These are phyloP conservation scores for Phaeosphaeria sp. DNA, from an alignment of 2,329 filamentous ascomycete species.

Conservation along the genomic window DNA sequence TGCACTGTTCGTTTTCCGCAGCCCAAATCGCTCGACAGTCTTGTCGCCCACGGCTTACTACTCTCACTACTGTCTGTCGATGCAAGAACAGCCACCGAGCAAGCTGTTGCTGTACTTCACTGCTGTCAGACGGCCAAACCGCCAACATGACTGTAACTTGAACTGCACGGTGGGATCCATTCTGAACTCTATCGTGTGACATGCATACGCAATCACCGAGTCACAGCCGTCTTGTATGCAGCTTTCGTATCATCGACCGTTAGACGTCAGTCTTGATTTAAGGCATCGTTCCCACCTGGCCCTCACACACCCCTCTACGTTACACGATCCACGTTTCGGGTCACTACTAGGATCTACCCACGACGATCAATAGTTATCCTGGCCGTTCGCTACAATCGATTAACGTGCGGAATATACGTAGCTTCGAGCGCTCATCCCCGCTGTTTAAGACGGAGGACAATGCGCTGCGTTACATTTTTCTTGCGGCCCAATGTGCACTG, in stretches of 20 bases:
- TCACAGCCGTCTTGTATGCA: neutral
- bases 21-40: constrained; percentile 10
- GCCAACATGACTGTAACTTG: neutral
- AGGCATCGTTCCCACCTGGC: neutral
- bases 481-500: neutral
- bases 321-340: neutral
- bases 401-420: neutral
- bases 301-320: no score
- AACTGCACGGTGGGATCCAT: neutral
- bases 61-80: neutral
- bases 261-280: neutral
- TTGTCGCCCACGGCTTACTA: constrained; percentile 11
- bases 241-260: neutral
- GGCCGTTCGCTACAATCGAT: neutral
- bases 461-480: neutral
- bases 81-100: neutral
- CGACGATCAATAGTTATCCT: neutral
- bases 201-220: neutral
- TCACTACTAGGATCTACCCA: neutral
- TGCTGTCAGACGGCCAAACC: neutral
- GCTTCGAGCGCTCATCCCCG: neutral
- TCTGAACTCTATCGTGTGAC: neutral
- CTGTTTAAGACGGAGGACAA: neutral
- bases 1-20: neutral
- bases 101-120: neutral